These are phyloP conservation scores for Monosporozyma servazzii DNA, from an alignment of 805 yeast genomes.

Conservation along the genomic window DNA sequence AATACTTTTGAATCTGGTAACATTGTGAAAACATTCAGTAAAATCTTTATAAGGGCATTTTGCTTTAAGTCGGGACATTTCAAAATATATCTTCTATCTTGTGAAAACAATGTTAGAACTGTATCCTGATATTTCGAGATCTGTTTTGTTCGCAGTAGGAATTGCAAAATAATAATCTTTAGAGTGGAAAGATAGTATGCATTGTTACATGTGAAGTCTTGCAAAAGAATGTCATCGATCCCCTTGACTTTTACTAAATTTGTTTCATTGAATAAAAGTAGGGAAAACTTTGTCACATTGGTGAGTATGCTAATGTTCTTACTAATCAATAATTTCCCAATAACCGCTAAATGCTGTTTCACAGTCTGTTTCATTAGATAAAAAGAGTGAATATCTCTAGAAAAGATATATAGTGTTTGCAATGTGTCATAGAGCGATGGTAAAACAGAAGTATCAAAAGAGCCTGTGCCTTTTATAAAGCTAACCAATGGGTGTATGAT, in stretches of 20 bases:
- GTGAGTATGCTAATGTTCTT: not conserved
- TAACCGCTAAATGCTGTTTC: conserved; percentile 19
- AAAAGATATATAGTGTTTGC: not conserved
- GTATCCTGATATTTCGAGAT: conserved; percentile 6
- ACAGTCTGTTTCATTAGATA: conserved; percentile 8
- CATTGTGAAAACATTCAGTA: conserved; percentile 17
- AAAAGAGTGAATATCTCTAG: conserved; percentile 3
- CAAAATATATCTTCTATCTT: conserved; percentile 21
- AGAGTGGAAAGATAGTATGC: conserved; percentile 17
- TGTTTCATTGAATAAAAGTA: conserved; percentile 19
- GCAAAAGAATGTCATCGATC: conserved; percentile 15
- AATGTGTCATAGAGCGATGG: not conserved
- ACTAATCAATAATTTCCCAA: conserved; percentile 12
- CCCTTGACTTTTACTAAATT: conserved; percentile 9
- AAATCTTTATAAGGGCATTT: conserved; percentile 17
- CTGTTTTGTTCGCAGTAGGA: conserved; percentile 16
- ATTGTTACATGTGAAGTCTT: conserved; percentile 20
- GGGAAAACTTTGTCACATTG: conserved; percentile 12
- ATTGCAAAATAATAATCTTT: conserved; percentile 24
- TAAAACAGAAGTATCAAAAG: not conserved
- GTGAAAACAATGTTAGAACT: conserved; percentile 16
- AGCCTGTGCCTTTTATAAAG: not conserved
- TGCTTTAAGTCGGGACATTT: conserved; percentile 13
- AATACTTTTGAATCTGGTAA: conserved; percentile 15
- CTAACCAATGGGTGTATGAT: not conserved